Conservation (phyloP, 768 basidiomycete genomes). For the Lactarius pseudohatsudake region DNA sequence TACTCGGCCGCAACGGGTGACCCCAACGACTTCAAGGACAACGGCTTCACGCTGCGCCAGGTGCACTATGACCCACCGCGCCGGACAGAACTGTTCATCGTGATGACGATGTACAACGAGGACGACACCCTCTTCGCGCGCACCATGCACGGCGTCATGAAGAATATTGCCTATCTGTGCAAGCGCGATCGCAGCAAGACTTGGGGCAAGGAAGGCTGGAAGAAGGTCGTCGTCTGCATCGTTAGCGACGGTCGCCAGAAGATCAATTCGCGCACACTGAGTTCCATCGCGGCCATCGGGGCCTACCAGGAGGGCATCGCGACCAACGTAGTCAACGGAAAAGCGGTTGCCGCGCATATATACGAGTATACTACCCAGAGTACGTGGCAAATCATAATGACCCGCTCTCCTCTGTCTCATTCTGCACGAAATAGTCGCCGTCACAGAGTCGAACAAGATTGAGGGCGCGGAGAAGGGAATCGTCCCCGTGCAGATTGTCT, state of each 20-base stretch:
- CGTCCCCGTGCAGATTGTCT: slow-evolving; percentile 90
- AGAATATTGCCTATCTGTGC: slow-evolving; percentile 88
- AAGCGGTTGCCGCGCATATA: slow-evolving; percentile 84
- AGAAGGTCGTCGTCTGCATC: slow-evolving; percentile 94
- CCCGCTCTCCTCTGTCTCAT: neutral
- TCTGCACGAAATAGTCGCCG: slow-evolving; percentile 55
- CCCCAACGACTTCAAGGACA: slow-evolving; percentile 84
- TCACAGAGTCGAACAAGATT: slow-evolving; percentile 78
- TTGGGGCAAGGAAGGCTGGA: slow-evolving; percentile 98
- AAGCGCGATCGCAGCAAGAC: slow-evolving; percentile 85
- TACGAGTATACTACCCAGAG: slow-evolving; percentile 95
- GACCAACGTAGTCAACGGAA: slow-evolving; percentile 80
- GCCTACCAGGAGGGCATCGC: slow-evolving; percentile 93
- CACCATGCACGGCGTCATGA: slow-evolving; percentile 95
- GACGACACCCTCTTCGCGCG: slow-evolving; percentile 87
- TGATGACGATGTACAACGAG: slow-evolving; percentile 98
- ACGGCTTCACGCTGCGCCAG: slow-evolving; percentile 86
- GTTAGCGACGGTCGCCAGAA: slow-evolving; percentile 85
- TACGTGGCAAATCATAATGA: slow-evolving; percentile 38
- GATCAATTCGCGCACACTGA: slow-evolving; percentile 81
- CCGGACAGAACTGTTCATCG: slow-evolving; percentile 92
- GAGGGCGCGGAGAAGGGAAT: slow-evolving; percentile 76
- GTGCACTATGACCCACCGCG: slow-evolving; percentile 89
- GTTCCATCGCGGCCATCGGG: slow-evolving; percentile 90
- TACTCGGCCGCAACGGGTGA: slow-evolving; percentile 96